Base-by-base conservation (phyloP, 768 basidiomycete species). In the Cubamyces sp. region DNA sequence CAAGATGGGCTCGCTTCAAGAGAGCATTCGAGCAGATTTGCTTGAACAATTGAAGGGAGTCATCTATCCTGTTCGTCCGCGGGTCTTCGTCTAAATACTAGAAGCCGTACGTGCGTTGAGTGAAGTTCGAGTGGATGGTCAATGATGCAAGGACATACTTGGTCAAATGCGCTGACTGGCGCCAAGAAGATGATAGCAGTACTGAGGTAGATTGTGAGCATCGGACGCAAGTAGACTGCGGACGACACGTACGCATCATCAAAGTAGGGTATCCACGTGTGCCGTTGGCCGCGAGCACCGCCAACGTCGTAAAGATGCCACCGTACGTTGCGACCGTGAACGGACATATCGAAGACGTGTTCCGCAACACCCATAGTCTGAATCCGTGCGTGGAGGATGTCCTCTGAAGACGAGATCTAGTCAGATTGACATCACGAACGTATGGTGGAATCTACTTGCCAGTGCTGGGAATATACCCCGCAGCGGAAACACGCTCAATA, bases 301-400 rank as follows among this genome's bases (percentile, higher is more conserved):
- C 91, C 91, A 15, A 94, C 91, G 69, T 94, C 92, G 69, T 86
- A 94, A 58, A 93, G 76, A 63, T 86, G 84, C 91, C 91, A 93
- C 45, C 87, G 86, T 14, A 91, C 88, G 26, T 79, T 76, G 71
- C 88, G 92, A 15, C 91, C 90, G 64, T 91, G 88, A 43, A 92
- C 84, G 49, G 87, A 85, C 23, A 94, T 87, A 57, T 91, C 90
- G 67, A 94, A 94, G 30, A 87, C 78, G 66, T 94, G 91, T 73
- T 94, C 92, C 0, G 90, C 83, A 4, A 94, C 88, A 0, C 92
- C 92, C 87, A 94, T 92, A 7, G 92, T 94, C 70, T 93, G 93
- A 55, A 94, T 89, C 39, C 92, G 88, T n/a, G 91, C 91, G 70
- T 92, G 91, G 18, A 94, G 79, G 58, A 94, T 92, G 69, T 94